Base-by-base conservation (phyloP, 2,329 filamentous ascomycete genomes). In the Thermothelomyces thermophilus region DNA sequence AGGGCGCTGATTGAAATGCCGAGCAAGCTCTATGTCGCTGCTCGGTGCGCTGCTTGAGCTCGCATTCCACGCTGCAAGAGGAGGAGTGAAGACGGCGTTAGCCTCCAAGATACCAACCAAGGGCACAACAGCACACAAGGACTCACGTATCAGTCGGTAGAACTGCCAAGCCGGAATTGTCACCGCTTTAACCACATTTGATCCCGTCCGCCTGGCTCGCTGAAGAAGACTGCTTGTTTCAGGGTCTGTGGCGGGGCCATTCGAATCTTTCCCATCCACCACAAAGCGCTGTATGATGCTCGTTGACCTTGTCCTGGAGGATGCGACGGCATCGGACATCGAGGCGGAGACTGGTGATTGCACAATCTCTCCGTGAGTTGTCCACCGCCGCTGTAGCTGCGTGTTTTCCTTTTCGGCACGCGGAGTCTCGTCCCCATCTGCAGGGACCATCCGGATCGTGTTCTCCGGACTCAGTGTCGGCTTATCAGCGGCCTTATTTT, bases 91-190 rank as follows among this genome's bases (percentile, higher is more conserved):
- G 62, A 74, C 64, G 73, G 71, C 55, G 56, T 46, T 34, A 22
- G 14, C 14, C 13, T 41, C 7, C 8, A 3, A 3, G 7, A 17
- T 10, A 34, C 20, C 40, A 41, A 46, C 60, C 75, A 24, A 8
- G 75, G 28, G 10, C 5, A 7, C 20, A 9, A 35, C 14, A 16
- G 33, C 7, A 11, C 6, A 11, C 7, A 16, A 2, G 14, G 3
- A 55, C 86, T 70, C 72, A 90, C 86, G 90, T 60, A 96, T 89
- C 22, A 97, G 73, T 62, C 87, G 89, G 69, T 96, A 97, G 63
- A 97, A 95, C 62, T 96, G 91, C 90, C 90, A 97, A 2, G 93
- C 93, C 33, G 91, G 91, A 73, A 97, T 95, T 51, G 91, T 84
- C 13, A 97, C 86, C 60, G 95, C 90, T 63, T 91, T 95, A 58